phyloP scores from a whole-genome alignment of 352 stramenopile species.

The Pythium apleroticum region DNA sequence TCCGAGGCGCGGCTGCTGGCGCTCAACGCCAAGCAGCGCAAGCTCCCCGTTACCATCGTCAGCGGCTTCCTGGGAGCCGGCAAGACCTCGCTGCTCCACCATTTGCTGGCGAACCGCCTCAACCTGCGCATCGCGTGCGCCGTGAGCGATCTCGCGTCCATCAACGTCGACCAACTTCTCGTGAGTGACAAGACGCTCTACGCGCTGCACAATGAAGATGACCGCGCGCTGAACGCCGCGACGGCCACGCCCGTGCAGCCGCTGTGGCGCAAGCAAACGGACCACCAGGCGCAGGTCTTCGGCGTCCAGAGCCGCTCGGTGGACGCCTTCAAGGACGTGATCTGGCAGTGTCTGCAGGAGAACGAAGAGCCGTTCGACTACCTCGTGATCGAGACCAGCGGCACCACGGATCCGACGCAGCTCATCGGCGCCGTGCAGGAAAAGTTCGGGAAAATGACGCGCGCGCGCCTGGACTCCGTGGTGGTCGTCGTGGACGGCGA shows the following conservation, averaged over 20 bases:
- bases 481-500: conserved; percentile 79
- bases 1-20: conserved; percentile 55
- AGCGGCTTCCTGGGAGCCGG: conserved; percentile 65
- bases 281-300: conserved; percentile 34
- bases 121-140: conserved; percentile 71
- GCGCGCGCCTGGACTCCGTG: conserved; percentile 74
- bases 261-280: conserved; percentile 11
- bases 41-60: conserved; percentile 64
- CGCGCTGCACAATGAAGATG: conserved; percentile 27
- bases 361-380: conserved; percentile 65
- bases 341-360: conserved; percentile 58
- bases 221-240: conserved; percentile 35
- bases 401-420: conserved; percentile 67
- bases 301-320: conserved; percentile 33
- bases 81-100: conserved; percentile 69
- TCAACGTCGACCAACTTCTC: conserved; percentile 73
- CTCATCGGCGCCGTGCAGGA: conserved; percentile 66
- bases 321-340: conserved; percentile 70
- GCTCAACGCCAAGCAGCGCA: conserved; percentile 44
- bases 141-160: conserved; percentile 62
- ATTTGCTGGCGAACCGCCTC: conserved; percentile 61
- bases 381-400: conserved; percentile 74
- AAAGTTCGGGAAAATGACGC: conserved; percentile 78
- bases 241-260: conserved; percentile 24
- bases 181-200: conserved; percentile 40